Base-by-base conservation (phyloP, 306 rosid species). In the Senna tora region DNA sequence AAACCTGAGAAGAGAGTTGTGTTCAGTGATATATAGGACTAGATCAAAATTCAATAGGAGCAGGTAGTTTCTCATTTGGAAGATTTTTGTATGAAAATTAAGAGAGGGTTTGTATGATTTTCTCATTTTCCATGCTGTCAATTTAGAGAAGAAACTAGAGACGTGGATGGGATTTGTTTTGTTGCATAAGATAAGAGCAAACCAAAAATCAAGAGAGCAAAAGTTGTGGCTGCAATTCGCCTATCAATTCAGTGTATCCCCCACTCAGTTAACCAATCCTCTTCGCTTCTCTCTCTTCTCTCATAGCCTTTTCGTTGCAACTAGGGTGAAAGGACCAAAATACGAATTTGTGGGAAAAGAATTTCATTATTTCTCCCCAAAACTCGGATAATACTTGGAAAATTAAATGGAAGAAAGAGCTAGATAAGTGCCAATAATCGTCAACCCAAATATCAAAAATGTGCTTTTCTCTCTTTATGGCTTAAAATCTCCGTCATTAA, bases 151-250 rank as follows among this genome's bases (percentile, higher is more conserved):
- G 87, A 74, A 84, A 79, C 88, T 52, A 64, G 79, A 83, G 81
- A 67, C 64, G 78, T 53, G 86, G 84, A 75, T 80, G 83, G 84
- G 76, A 70, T 81, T 81, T 85, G 81, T 75, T 79, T 81, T 74
- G 76, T 63, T 75, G 59, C 54, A 42, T 28, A 19, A 75, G 83
- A 84, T 79, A 87, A 79, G 92, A 65, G 75, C 65, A 68, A 61
- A 67, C 20, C 50, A 58, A 57, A 80, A 74, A 67, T 74, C 42
- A 15, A 13, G 22, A 53, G 71, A 57, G 43, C 43, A 86, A 82
- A 86, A 84, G 77, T 59, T 79, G 97, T 91, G 99, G 99, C 84
- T 82, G 72, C 65, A 67, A 65, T 72, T 86, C 68, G 85, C 80
- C 81, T 71, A 65, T 84, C 95, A 80, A 79, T 85, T 87, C 83